Evolutionary conservation across 257 asterid species (phyloP).

Genomic region (Primulina huaijiensis): DNA sequence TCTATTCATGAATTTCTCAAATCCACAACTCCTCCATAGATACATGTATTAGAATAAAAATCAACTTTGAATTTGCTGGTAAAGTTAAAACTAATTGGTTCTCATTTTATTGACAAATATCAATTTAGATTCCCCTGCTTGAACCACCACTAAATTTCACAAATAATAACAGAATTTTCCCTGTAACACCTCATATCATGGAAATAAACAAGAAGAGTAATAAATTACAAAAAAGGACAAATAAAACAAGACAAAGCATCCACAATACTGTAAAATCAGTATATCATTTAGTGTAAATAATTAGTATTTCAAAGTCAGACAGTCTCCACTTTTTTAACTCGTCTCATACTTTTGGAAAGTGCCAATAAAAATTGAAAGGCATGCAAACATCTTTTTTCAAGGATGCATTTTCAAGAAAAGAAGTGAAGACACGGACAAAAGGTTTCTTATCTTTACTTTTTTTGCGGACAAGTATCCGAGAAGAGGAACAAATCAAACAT

Average conservation of each 20-base stretch:
- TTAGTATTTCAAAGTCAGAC: neutral
- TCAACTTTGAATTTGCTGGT: neutral
- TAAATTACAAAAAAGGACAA: neutral
- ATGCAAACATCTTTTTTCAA: neutral
- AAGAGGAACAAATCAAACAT: conserved; percentile 17
- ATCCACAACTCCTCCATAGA: neutral
- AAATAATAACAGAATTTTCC: neutral
- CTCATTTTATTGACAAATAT: neutral
- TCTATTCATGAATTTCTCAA: neutral
- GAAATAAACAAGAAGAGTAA: neutral
- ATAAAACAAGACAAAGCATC: neutral
- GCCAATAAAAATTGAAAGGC: neutral
- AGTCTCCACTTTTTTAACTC: conserved; percentile 1
- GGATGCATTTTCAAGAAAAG: too few species aligned
- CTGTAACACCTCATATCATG: neutral
- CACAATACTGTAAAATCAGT: neutral
- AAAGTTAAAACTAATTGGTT: conserved; percentile 2
- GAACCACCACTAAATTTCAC: conserved; percentile 9
- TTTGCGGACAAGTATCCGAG: conserved; percentile 4
- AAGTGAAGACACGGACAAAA: neutral
- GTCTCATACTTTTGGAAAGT: neutral
- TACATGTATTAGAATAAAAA: neutral
- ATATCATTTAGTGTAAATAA: neutral
- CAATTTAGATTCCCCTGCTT: neutral
- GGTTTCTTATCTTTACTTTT: neutral